Base-by-base conservation (phyloP, 2,329 filamentous ascomycete genomes). In the Phoma sp. region DNA sequence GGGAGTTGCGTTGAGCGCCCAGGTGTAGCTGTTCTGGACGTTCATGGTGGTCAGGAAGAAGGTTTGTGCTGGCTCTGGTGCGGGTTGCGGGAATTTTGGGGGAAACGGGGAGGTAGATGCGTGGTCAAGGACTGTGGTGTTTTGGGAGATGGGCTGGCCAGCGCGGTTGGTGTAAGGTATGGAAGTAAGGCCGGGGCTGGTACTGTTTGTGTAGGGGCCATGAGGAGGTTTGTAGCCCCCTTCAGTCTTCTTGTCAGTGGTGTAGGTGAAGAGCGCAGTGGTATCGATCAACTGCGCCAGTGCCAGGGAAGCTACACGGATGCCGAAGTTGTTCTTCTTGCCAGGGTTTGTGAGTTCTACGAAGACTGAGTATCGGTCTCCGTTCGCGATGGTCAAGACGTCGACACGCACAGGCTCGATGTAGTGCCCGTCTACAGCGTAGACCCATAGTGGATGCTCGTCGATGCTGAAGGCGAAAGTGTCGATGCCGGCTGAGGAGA, bases 281-380 rank as follows among this genome's bases (percentile, higher is more conserved):
- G 80, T 84, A 11, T 78, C 77, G 27, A 88, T 76, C 48, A 86
- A 77, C 64, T 88, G 86, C 9, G 81, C 78, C 2, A 77, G 68
- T 27, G 74, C 76, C 11, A 74, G 71, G 13, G 81, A 79, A 24
- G 81, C 79, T 36, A 82, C 74, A 2, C 86, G 83, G 29, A 87
- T 80, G 6, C 79, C 79, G 66, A 83, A 87, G 7, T 44, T 27
- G 23, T 52, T 41, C 52, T 81, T 72, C 0, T 80, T 81, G 0
- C 76, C 60, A 1, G 63, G 65, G 36, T 78, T 75, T 37, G 79
- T 69, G 4, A 84, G 71, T 53, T 78, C 69, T 57, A 83, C 61
- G 42, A 85, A 64, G 1, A 85, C 73, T 0, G 82, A 83, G 62
- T 80, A 84, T 4, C 83, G 78, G 56, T 81, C 81, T 10, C 83